Conservation (phyloP, 2,329 filamentous ascomycete genomes). For the Mycogone perniciosa region DNA sequence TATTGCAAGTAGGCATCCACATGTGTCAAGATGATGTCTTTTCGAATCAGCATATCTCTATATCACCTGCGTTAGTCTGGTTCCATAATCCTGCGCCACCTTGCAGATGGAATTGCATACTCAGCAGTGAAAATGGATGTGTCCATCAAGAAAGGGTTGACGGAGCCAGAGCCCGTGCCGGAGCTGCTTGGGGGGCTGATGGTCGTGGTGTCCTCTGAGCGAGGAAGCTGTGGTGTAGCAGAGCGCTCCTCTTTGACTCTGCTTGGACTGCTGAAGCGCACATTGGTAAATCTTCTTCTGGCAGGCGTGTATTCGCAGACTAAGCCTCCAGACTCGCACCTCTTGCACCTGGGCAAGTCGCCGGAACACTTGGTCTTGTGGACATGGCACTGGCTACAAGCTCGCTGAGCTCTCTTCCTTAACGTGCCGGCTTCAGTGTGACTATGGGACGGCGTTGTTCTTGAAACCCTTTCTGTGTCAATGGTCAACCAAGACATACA, state of each 20-base stretch:
- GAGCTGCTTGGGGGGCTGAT: conserved; percentile 17
- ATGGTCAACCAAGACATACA: neutral
- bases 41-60: conserved; percentile 29
- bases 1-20: conserved; percentile 34
- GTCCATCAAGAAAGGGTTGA: conserved; percentile 20
- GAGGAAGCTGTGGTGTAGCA: conserved; percentile 6
- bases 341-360: conserved; percentile 33
- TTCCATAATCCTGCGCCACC: neutral
- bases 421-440: conserved; percentile 37
- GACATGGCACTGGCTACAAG: conserved; percentile 36
- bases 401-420: conserved; percentile 35
- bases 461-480: conserved; percentile 25
- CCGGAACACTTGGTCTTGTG: conserved; percentile 40
- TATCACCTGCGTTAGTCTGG: neutral
- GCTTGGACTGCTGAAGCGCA: conserved; percentile 20
- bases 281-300: conserved; percentile 33
- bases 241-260: conserved; percentile 5
- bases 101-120: conserved; percentile 18
- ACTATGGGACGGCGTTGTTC: conserved; percentile 34
- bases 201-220: conserved; percentile 13
- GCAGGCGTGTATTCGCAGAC: conserved; percentile 34
- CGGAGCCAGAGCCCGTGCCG: conserved; percentile 7
- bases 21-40: conserved; percentile 30
- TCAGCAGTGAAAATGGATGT: conserved; percentile 21
- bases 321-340: conserved; percentile 30